phyloP scores from a whole-genome alignment of 257 asterid genomes.

The Coffea canephora region DNA sequence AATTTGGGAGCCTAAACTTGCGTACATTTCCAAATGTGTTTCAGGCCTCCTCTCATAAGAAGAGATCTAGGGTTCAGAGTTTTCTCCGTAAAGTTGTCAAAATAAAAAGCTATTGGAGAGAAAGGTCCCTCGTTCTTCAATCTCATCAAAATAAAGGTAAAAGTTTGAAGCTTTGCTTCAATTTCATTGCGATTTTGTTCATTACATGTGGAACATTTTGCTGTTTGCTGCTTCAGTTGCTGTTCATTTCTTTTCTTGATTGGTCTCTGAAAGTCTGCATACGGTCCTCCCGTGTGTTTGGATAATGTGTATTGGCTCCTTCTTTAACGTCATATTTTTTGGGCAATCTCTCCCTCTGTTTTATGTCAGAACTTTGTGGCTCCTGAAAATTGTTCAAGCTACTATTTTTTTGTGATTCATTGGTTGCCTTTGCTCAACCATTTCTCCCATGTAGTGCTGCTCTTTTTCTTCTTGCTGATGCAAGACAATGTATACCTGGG shows the following conservation, averaged over 20 bases:
- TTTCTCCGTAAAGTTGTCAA: background rate
- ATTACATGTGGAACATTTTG: background rate
- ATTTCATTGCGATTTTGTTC: background rate
- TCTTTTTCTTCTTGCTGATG: background rate
- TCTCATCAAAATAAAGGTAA: constrained; percentile 23
- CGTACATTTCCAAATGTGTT: constrained; percentile 6
- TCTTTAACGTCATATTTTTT: background rate
- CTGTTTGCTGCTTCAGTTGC: background rate
- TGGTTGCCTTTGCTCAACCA: background rate
- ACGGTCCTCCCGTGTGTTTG: background rate
- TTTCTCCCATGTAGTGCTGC: background rate
- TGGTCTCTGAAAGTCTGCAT: background rate
- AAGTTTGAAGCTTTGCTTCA: constrained; percentile 20
- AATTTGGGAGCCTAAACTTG: constrained; percentile 12
- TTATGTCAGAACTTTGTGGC: background rate
- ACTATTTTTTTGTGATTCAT: background rate
- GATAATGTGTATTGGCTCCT: background rate
- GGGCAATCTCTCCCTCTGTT: background rate
- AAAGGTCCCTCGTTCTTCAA: constrained; percentile 5
- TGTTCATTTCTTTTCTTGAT: background rate
- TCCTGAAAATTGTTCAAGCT: background rate
- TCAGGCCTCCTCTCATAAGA: background rate
- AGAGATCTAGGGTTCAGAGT: constrained; percentile 32
- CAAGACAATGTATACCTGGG: background rate
- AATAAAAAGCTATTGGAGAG: background rate